These are phyloP conservation scores for Xylaria palmicola DNA, from an alignment of 495 filamentous ascomycete genomes.

Conservation along the genomic window DNA sequence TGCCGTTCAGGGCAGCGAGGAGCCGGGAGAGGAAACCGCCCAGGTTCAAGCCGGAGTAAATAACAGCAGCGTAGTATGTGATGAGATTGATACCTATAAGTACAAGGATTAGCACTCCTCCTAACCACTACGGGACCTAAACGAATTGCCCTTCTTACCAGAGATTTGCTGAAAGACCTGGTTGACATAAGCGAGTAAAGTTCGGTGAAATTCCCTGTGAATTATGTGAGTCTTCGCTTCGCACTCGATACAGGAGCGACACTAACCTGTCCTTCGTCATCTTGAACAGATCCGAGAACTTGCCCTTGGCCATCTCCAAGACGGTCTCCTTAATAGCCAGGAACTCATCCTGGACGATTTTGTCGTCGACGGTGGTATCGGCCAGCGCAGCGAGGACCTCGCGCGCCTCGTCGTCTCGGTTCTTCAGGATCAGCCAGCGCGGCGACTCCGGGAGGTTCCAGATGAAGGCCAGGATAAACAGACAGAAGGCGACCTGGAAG, in stretches of 20 bases:
- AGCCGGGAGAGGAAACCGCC: conserved; percentile 56
- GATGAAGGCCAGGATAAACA: conserved; percentile 60
- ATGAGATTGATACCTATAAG: conserved; percentile 64
- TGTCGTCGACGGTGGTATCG: conserved; percentile 52
- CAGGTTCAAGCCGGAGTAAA: conserved; percentile 59
- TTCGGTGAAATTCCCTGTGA: conserved; percentile 68
- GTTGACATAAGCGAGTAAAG: conserved; percentile 68
- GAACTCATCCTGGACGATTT: conserved; percentile 62
- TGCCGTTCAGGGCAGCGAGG: conserved; percentile 70
- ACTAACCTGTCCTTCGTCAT: conserved; percentile 59
- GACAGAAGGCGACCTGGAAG: conserved; percentile 68
- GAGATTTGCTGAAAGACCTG: conserved; percentile 77
- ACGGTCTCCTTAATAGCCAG: conserved; percentile 74
- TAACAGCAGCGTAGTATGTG: conserved; percentile 69
- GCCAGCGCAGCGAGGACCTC: conserved; percentile 62
- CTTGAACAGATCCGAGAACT: conserved; percentile 67
- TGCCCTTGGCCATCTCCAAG: conserved; percentile 64
- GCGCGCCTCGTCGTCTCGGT: conserved; percentile 62
- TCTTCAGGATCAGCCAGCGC: conserved; percentile 71
- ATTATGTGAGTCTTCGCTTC: conserved; percentile 5
- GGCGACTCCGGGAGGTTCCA: conserved; percentile 70
- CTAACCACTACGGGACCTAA: no score
- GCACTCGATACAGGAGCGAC: neutral
- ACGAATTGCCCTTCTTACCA: conserved; percentile 27
- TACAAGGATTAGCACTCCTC: neutral